Percentiles rank a stretch among this genome's conserved stretches.
Evolutionary conservation across 2,329 filamentous ascomycete genomes (phyloP).

Genomic region (Ophiocordyceps unilateralis): DNA sequence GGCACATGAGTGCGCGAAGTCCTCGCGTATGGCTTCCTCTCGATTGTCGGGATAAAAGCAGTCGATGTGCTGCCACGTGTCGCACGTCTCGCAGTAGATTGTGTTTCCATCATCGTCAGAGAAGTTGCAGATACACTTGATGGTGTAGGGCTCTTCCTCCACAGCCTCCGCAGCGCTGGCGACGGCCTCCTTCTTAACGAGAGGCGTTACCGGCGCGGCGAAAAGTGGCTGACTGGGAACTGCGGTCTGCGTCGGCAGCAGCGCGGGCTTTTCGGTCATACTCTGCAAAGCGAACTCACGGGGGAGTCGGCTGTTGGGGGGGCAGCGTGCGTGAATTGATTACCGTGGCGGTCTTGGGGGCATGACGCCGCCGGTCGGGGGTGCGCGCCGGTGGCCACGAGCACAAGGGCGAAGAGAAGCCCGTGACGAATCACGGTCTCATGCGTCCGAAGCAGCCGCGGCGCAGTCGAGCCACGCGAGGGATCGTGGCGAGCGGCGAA

Average conservation of each 20-base stretch:
- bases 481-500: not conserved
- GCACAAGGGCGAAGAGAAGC: conserved; percentile 5
- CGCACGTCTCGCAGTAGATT: conserved; percentile 88
- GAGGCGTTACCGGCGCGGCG: conserved; percentile 13
- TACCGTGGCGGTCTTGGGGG: conserved; percentile 35
- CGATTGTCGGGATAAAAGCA: conserved; percentile 76
- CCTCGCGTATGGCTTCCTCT: conserved; percentile 51
- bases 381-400: conserved; percentile 19
- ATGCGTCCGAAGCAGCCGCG: conserved; percentile 5
- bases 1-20: conserved; percentile 69
- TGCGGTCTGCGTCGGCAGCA: conserved; percentile 37
- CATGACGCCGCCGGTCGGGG: conserved; percentile 38
- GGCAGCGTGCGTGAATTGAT: conserved; percentile 21
- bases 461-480: conserved; percentile 1
- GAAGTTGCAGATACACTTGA: conserved; percentile 94
- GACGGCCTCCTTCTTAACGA: conserved; percentile 22
- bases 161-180: conserved; percentile 29
- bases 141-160: conserved; percentile 75
- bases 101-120: conserved; percentile 93
- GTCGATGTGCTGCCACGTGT: conserved; percentile 96
- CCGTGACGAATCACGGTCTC: conserved; percentile 3
- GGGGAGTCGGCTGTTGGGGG: conserved; percentile 15
- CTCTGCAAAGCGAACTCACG: conserved; percentile 30
- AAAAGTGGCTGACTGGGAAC: conserved; percentile 34
- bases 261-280: conserved; percentile 43